phyloP scores from a whole-genome alignment of 306 rosid genomes.

The Glycine soja region DNA sequence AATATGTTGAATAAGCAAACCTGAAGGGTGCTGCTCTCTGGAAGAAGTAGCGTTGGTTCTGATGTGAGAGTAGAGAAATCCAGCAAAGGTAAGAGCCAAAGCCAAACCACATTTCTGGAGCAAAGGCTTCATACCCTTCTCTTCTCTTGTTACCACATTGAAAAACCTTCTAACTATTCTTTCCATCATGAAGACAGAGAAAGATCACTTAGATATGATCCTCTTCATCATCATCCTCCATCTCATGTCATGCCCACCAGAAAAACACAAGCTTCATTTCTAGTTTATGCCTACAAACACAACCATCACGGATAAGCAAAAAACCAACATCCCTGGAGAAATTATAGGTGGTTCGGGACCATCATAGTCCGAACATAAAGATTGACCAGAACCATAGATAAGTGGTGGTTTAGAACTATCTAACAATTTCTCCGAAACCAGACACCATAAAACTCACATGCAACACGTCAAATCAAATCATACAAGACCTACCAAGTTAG shows the following conservation, averaged over 20 bases:
- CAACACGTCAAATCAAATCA: slow-evolving; percentile 41
- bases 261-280: slow-evolving; percentile 33
- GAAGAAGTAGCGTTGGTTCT: slow-evolving; percentile 56
- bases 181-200: slow-evolving; percentile 37
- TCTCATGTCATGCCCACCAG: slow-evolving; percentile 49
- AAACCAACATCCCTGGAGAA: not conserved
- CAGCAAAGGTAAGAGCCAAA: slow-evolving; percentile 80
- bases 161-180: slow-evolving; percentile 33
- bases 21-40: slow-evolving; percentile 48
- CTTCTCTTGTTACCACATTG: slow-evolving; percentile 50
- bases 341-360: not conserved
- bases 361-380: not conserved
- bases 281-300: slow-evolving; percentile 37
- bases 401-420: too few species aligned
- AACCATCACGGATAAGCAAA: slow-evolving; percentile 14
- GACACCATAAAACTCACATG: slow-evolving; percentile 28
- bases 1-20: slow-evolving; percentile 47
- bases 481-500: not conserved
- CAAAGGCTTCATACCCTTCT: slow-evolving; percentile 63
- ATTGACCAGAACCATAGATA: not conserved
- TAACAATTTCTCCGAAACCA: not conserved
- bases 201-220: slow-evolving; percentile 43
- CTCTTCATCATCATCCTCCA: slow-evolving; percentile 65
- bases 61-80: slow-evolving; percentile 65
- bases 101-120: slow-evolving; percentile 77